Conservation (phyloP, 345 rosid species). For the Barbarea vulgaris region DNA sequence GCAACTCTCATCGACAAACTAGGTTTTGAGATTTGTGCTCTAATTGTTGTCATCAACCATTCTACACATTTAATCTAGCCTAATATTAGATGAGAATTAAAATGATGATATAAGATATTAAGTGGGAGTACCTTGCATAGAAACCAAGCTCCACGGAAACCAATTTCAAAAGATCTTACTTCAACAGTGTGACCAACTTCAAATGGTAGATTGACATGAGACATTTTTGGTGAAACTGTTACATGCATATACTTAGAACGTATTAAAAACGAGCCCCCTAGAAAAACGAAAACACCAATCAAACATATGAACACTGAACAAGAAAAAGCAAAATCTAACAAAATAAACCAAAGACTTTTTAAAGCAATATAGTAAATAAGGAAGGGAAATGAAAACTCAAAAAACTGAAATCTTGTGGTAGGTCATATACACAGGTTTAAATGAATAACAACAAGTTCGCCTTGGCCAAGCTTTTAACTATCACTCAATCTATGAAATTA, state of each 20-base stretch:
- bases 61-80: not conserved
- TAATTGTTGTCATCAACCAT: not conserved
- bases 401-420: too few relatives aligned
- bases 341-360: not conserved
- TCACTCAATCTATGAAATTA: not conserved
- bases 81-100: not conserved
- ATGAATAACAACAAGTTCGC: not conserved
- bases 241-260: not conserved
- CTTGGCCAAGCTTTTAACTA: not conserved
- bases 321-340: not conserved
- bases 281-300: not conserved
- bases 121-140: slow-evolving; percentile 63
- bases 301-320: not conserved
- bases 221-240: slow-evolving; percentile 7
- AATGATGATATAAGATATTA: not conserved
- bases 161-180: slow-evolving; percentile 47
- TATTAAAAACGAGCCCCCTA: not conserved
- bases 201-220: slow-evolving; percentile 38
- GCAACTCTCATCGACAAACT: not conserved
- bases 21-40: not conserved
- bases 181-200: slow-evolving; percentile 58
- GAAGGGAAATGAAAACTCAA: not conserved
- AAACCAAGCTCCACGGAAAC: slow-evolving; percentile 89
- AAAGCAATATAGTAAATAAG: not conserved
- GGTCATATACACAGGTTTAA: too few relatives aligned